Evolutionary conservation across 495 filamentous ascomycete genomes (phyloP).

Genomic region (Cercophora sp.): DNA sequence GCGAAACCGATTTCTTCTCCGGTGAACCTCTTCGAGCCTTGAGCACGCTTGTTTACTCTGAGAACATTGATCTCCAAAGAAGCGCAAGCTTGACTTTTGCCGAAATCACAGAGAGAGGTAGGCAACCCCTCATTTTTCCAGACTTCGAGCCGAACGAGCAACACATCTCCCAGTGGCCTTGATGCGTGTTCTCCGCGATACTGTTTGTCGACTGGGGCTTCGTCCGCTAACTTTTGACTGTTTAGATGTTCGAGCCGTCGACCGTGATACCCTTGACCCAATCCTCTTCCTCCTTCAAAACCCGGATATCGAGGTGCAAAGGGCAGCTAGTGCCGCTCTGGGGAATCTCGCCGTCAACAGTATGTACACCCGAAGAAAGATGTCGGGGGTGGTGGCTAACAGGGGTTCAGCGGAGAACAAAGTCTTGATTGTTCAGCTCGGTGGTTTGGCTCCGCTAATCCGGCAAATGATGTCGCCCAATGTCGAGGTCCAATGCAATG

Average conservation of each 20-base stretch:
- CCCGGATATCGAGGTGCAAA: slow-evolving; percentile 92
- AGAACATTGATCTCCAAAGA: slow-evolving; percentile 96
- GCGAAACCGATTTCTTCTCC: slow-evolving; percentile 95
- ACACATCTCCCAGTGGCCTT: too few relatives aligned
- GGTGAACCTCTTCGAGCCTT: slow-evolving; percentile 93
- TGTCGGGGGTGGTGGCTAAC: slow-evolving; percentile 39
- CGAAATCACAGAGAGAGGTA: slow-evolving; percentile 97
- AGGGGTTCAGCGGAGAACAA: slow-evolving; percentile 82
- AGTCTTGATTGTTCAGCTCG: slow-evolving; percentile 87
- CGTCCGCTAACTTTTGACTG: too few relatives aligned
- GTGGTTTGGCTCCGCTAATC: slow-evolving; percentile 87
- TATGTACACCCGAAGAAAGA: slow-evolving; percentile 40
- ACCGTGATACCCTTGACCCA: slow-evolving; percentile 88
- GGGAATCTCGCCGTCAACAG: slow-evolving; percentile 97
- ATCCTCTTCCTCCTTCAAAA: slow-evolving; percentile 94
- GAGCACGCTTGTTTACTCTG: slow-evolving; percentile 93
- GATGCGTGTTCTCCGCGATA: not conserved
- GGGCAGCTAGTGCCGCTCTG: slow-evolving; percentile 91
- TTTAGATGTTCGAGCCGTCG: slow-evolving; percentile 96
- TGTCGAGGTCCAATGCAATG: slow-evolving; percentile 98
- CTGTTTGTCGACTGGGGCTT: slow-evolving; percentile 20
- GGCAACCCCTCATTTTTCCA: slow-evolving; percentile 22
- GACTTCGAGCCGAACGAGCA: not conserved
- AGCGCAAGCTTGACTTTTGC: slow-evolving; percentile 98
- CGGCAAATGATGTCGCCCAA: slow-evolving; percentile 98